phyloP scores from a whole-genome alignment of 2,329 filamentous ascomycete genomes.

The Aspergillus melleus region DNA sequence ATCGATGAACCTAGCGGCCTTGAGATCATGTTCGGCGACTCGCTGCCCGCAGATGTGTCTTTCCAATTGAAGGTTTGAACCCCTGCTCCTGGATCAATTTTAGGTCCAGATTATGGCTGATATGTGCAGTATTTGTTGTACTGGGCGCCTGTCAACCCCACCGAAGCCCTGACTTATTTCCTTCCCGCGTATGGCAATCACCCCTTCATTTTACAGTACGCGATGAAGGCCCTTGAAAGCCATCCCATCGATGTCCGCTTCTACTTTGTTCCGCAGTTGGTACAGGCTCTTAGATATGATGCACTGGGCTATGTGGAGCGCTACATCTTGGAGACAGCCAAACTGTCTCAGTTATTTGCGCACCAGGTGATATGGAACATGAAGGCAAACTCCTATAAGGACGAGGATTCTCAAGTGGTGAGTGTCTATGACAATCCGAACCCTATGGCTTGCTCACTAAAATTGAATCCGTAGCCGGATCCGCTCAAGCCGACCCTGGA shows the following conservation, averaged over 20 bases:
- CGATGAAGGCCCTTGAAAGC: constrained; percentile 89
- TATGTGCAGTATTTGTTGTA: constrained; percentile 73
- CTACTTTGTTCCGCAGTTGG: constrained; percentile 98
- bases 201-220: constrained; percentile 92
- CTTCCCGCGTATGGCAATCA: constrained; percentile 87
- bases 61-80: constrained; percentile 74
- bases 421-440: constrained; percentile 31
- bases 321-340: constrained; percentile 95
- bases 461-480: constrained; percentile 63
- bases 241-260: constrained; percentile 97
- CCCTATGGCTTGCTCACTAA: not conserved
- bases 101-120: constrained; percentile 2
- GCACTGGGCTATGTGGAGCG: constrained; percentile 89
- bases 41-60: constrained; percentile 74
- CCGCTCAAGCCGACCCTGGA: constrained; percentile 91
- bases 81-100: constrained; percentile 1
- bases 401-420: constrained; percentile 84
- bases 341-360: constrained; percentile 96
- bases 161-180: constrained; percentile 92
- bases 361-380: constrained; percentile 99
- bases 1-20: constrained; percentile 79
- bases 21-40: constrained; percentile 74
- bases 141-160: constrained; percentile 89
- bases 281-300: constrained; percentile 93
- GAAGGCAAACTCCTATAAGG: constrained; percentile 98